These are phyloP conservation scores for Rhamnella rubrinervis DNA, from an alignment of 331 rosid species.

Conservation along the genomic window DNA sequence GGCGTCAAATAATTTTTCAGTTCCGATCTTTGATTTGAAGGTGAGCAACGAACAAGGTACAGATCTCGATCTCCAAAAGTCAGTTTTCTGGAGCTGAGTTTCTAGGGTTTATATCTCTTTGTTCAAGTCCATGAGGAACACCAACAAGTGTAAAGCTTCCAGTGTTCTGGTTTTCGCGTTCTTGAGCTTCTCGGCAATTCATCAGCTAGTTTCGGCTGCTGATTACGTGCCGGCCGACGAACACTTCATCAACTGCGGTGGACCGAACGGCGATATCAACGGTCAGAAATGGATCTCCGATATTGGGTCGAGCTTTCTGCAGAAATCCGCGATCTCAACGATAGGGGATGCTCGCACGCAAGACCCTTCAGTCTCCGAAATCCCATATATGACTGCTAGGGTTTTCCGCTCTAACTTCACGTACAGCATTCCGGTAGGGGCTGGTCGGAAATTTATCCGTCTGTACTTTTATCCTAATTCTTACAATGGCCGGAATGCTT, in stretches of 20 bases:
- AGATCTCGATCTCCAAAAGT: not conserved
- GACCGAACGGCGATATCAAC: constrained; percentile 53
- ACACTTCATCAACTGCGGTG: constrained; percentile 74
- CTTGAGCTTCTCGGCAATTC: constrained; percentile 26
- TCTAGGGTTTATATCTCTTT: not conserved
- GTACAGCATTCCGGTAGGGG: constrained; percentile 67
- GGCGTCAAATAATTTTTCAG: not conserved
- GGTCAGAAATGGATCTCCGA: constrained; percentile 69
- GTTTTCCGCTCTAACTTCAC: constrained; percentile 58
- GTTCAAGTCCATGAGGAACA: constrained; percentile 40
- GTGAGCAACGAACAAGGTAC: not conserved
- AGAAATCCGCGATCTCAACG: constrained; percentile 36
- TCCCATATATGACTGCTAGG: constrained; percentile 74
- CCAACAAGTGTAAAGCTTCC: constrained; percentile 14
- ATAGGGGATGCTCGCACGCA: constrained; percentile 51
- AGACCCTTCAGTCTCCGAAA: constrained; percentile 67
- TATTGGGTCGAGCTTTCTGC: constrained; percentile 50
- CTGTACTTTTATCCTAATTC: constrained; percentile 73
- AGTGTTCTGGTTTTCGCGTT: constrained; percentile 25
- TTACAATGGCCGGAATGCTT: constrained; percentile 40
- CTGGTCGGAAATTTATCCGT: constrained; percentile 77
- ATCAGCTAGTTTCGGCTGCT: constrained; percentile 32
- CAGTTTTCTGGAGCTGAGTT: too few species aligned
- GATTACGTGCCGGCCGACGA: constrained; percentile 63
- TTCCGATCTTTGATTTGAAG: constrained; percentile 24